Evolutionary conservation across 371 early-diverging fungal genomes (phyloP).

Genomic region (Zychaea mexicana): DNA sequence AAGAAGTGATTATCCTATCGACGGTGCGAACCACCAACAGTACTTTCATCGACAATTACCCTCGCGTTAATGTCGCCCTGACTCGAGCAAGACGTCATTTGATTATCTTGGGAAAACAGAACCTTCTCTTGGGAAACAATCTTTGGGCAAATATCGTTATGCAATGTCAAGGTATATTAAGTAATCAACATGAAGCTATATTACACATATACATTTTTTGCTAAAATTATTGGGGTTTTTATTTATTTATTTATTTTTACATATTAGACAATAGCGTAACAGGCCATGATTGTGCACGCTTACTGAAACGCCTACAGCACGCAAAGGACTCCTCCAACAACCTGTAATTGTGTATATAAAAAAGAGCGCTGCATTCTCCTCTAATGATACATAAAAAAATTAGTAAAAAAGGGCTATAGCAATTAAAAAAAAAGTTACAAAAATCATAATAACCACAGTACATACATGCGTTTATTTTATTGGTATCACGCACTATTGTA

Average conservation of each 20-base stretch:
- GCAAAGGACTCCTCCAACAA: neutral
- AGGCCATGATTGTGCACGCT: slow-evolving; percentile 9
- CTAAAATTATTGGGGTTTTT: too few species aligned
- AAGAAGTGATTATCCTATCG: slow-evolving; percentile 77
- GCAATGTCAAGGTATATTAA: slow-evolving; percentile 39
- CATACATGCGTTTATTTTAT: neutral
- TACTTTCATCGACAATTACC: slow-evolving; percentile 58
- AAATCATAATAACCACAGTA: neutral
- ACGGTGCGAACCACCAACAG: slow-evolving; percentile 67
- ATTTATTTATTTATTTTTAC: neutral
- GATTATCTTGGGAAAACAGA: slow-evolving; percentile 59
- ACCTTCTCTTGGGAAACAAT: slow-evolving; percentile 27
- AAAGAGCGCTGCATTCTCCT: too few species aligned
- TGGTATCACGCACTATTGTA: too few species aligned
- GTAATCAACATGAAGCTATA: neutral
- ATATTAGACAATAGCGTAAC: slow-evolving; percentile 6
- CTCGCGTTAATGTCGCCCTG: slow-evolving; percentile 64
- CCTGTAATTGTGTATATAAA: neutral
- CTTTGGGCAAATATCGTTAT: slow-evolving; percentile 41
- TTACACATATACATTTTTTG: too few species aligned
- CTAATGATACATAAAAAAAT: too few species aligned
- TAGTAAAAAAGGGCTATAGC: too few species aligned
- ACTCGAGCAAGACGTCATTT: slow-evolving; percentile 67
- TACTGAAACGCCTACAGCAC: slow-evolving; percentile 7
- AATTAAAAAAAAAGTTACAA: too few species aligned